A percentile compares a stretch with the other conserved stretches of the same genome.
Evolutionary conservation across 2,329 filamentous ascomycete species (phyloP).

Genomic region (Verticillium nonalfalfae): DNA sequence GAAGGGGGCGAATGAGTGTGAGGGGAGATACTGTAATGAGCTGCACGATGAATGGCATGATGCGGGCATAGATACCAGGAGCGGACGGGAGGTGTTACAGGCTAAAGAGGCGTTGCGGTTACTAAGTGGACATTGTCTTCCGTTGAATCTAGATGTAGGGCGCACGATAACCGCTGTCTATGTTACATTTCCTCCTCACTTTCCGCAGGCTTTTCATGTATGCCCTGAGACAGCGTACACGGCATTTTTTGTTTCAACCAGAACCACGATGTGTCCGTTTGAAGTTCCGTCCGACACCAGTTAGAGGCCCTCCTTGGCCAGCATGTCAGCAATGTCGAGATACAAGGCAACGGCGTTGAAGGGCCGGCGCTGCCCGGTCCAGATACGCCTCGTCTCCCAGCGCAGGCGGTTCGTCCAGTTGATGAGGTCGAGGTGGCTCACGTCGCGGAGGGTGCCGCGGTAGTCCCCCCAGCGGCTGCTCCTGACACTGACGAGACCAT

Average conservation of each 20-base stretch:
- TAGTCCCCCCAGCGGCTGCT: slow-evolving; percentile 59
- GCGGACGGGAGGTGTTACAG: neutral
- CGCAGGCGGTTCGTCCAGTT: slow-evolving; percentile 60
- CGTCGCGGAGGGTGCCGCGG: slow-evolving; percentile 54
- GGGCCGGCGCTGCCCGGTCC: slow-evolving; percentile 46
- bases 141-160: neutral
- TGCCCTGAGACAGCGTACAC: no score
- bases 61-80: neutral
- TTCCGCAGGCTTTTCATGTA: neutral
- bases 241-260: neutral
- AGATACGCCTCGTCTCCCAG: slow-evolving; percentile 45
- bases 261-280: neutral
- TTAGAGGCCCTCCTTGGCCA: slow-evolving; percentile 57
- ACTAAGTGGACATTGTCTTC: neutral
- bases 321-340: slow-evolving; percentile 61
- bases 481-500: slow-evolving; percentile 60
- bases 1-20: no score
- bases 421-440: slow-evolving; percentile 60
- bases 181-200: neutral
- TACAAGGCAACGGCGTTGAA: slow-evolving; percentile 66
- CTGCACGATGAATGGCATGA: neutral
- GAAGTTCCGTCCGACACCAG: neutral
- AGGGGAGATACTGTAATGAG: neutral
- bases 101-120: neutral
- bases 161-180: neutral